Percentiles rank a stretch among this genome's conserved stretches.
Evolutionary conservation across 345 rosid species (phyloP).

Genomic region (Angophora floribunda): DNA sequence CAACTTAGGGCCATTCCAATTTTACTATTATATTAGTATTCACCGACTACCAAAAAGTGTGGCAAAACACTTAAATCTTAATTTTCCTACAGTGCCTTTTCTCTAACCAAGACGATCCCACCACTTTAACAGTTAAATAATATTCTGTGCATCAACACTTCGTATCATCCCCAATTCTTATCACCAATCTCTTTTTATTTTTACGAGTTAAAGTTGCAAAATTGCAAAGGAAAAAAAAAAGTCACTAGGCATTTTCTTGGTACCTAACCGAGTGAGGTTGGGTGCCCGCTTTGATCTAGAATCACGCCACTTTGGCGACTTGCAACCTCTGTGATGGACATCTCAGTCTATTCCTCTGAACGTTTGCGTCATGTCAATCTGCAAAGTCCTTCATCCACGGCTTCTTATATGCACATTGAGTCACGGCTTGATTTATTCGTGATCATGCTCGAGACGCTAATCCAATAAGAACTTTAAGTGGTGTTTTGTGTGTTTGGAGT

Average conservation of each 20-base stretch:
- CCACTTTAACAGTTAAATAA: too few relatives aligned
- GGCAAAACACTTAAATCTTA: too few relatives aligned
- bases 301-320: background rate
- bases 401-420: background rate
- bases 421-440: background rate
- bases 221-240: too few relatives aligned
- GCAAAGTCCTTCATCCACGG: background rate
- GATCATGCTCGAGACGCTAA: background rate
- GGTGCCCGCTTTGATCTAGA: background rate
- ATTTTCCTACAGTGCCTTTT: too few relatives aligned
- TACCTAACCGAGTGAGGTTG: background rate
- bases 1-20: too few relatives aligned
- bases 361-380: background rate
- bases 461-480: background rate
- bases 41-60: too few relatives aligned
- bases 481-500: background rate
- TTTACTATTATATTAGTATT: too few relatives aligned
- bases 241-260: too few relatives aligned
- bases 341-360: background rate
- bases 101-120: too few relatives aligned
- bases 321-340: background rate
- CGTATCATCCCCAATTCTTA: background rate
- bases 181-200: background rate
- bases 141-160: background rate
- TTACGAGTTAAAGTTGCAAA: background rate